Evolutionary conservation across 2,329 filamentous ascomycete species (phyloP).

Genomic region (Fusarium tjaetaba): DNA sequence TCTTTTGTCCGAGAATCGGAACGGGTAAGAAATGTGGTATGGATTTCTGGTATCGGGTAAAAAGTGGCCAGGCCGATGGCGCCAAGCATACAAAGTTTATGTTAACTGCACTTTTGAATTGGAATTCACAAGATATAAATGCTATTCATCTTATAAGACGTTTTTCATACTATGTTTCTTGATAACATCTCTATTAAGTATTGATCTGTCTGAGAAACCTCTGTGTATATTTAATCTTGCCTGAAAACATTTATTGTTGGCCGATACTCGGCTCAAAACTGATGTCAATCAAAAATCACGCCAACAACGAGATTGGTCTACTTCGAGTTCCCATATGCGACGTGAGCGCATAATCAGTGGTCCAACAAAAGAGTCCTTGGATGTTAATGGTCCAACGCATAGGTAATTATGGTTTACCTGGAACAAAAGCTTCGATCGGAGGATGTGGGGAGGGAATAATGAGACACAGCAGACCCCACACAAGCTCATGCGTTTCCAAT

Average conservation of each 20-base stretch:
- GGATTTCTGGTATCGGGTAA: conserved; percentile 30
- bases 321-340: background rate
- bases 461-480: conserved; percentile 30
- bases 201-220: background rate
- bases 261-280: background rate
- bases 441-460: conserved; percentile 31
- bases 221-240: background rate
- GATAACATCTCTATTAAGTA: background rate
- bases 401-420: conserved; percentile 8
- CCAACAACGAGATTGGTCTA: background rate
- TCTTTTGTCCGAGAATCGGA: conserved; percentile 44
- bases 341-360: background rate
- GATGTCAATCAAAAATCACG: background rate
- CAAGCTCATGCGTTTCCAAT: conserved; percentile 29
- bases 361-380: conserved; percentile 17
- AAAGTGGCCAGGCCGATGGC: conserved; percentile 26
- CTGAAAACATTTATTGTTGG: background rate
- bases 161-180: background rate
- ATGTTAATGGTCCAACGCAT: conserved; percentile 6
- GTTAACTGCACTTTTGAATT: background rate
- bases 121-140: background rate
- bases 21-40: conserved; percentile 23
- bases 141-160: background rate
- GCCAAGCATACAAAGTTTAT: conserved; percentile 30
- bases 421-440: conserved; percentile 20